phyloP scores from a whole-genome alignment of 2,329 filamentous ascomycete genomes.

The Aspergillus quadricinctus region DNA sequence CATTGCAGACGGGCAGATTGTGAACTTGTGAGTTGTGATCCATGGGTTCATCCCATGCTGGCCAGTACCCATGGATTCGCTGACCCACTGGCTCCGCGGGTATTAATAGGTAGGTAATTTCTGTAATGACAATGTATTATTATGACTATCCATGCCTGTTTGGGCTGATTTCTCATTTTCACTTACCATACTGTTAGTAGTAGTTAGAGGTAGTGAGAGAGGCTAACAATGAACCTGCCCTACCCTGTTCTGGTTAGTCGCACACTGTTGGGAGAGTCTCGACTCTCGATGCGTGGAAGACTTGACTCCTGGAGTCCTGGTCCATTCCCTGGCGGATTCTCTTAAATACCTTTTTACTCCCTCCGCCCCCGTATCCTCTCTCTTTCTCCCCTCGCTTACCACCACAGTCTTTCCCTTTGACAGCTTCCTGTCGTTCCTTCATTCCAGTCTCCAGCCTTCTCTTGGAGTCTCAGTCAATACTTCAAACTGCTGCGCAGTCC shows the following conservation, averaged over 20 bases:
- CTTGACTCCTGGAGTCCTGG: background rate
- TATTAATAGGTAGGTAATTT: background rate
- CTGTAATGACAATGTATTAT: no score
- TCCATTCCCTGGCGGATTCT: background rate
- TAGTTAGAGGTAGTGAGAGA: background rate
- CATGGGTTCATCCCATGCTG: background rate
- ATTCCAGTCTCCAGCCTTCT: constrained; percentile 8
- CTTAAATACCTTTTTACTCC: constrained; percentile 1
- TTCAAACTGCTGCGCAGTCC: constrained; percentile 20
- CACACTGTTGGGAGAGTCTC: background rate
- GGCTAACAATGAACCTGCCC: background rate
- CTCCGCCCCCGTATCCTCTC: background rate
- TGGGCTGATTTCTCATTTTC: no score
- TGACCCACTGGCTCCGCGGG: no score
- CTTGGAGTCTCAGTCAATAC: constrained; percentile 5
- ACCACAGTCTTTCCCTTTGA: constrained; percentile 7
- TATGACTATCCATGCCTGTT: no score
- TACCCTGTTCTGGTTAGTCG: background rate
- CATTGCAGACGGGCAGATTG: background rate
- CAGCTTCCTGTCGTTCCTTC: constrained; percentile 17
- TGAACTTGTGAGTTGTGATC: no score
- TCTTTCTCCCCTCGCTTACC: constrained; percentile 4
- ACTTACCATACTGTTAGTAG: no score
- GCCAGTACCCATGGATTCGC: background rate
- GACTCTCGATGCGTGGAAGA: background rate